Evolutionary conservation across 495 filamentous ascomycete genomes (phyloP).

Genomic region (Polyplosphaeria fusca): DNA sequence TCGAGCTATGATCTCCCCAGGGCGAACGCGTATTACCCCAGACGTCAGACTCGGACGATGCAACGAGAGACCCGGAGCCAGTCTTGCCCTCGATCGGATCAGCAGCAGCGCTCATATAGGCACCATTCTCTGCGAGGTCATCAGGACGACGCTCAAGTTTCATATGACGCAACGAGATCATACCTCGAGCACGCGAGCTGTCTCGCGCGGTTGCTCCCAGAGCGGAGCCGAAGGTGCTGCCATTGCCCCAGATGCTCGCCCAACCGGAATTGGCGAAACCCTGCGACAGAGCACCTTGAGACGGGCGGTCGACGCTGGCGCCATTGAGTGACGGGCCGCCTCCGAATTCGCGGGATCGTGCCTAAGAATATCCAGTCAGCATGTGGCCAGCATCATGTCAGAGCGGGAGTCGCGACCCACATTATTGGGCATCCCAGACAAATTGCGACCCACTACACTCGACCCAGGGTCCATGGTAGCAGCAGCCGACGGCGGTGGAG

Average conservation of each 20-base stretch:
- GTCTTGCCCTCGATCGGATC: constrained; percentile 53
- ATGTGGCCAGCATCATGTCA: not conserved
- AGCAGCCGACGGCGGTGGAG: constrained; percentile 5
- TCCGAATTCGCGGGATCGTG: constrained; percentile 24
- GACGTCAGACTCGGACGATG: constrained; percentile 62
- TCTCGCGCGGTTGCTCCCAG: constrained; percentile 37
- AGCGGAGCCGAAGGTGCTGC: constrained; percentile 45
- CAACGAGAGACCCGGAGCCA: constrained; percentile 64
- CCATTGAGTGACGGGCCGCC: constrained; percentile 14
- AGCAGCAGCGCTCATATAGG: constrained; percentile 19
- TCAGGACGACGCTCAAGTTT: too few relatives aligned
- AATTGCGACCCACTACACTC: constrained; percentile 20
- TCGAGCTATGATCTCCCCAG: constrained; percentile 56
- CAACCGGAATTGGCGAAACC: constrained; percentile 53
- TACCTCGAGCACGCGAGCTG: constrained; percentile 47
- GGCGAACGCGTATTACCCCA: constrained; percentile 51
- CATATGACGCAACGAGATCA: too few relatives aligned
- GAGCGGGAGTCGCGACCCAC: constrained; percentile 4
- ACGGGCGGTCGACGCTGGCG: constrained; percentile 23
- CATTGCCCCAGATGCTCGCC: constrained; percentile 61
- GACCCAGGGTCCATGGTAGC: constrained; percentile 16
- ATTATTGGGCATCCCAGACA: constrained; percentile 25
- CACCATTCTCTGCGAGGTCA: constrained; percentile 22
- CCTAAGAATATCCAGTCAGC: constrained; percentile 20
- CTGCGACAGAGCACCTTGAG: constrained; percentile 43